Evolutionary conservation across 129 eudicot genomes (phyloP), one percentile per base, ranked within the genome.

Genomic region (Heracleum sosnowskyi): DNA sequence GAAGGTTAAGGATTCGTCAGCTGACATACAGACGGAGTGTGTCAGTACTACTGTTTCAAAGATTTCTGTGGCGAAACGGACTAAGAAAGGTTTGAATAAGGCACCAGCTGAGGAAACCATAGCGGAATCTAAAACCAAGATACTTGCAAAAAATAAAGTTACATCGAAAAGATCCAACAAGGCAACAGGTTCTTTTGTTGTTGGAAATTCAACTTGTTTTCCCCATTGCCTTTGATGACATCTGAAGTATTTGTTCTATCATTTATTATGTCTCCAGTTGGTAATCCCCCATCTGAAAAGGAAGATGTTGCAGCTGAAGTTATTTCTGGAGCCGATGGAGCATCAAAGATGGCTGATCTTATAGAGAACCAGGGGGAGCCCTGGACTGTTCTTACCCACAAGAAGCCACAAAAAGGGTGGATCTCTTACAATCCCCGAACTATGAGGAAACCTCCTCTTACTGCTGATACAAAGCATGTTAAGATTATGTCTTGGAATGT

Each of bases 401-500:
- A 96, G 83, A 96, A 96, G 76, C 99, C 99, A 20, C 95, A 96
- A 82, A 90, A 89, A 78, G 97, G 88, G 12, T 96, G 99, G 99
- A 84, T 82, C 71, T 86, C 88, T 20, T 96, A 96, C 85, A 89
- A 96, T 84, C 99, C 99, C 33, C 85, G 83, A 81, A 87, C 89
- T 22, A 92, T 96, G 99, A 92, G 99, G 84, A 86, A 88, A 4
- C 90, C 93, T 79, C 86, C 97, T 76, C 89, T 90, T 81, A 39
- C 62, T 77, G 77, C 71, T 63, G 90, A 90, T 79, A 75, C 82
- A 9, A 84, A 87, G 35, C 82, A 84, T 79, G 86, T 92, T 78
- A 96, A 96, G 81, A 31, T 96, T 75, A 79, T 96, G 91, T 96
- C 99, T 66, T 96, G 99, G 99, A 96, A 96, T 86, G 99, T 92